Evolutionary conservation across 176 grass and related monocot genomes (phyloP).

Genomic region (Olyra latifolia): DNA sequence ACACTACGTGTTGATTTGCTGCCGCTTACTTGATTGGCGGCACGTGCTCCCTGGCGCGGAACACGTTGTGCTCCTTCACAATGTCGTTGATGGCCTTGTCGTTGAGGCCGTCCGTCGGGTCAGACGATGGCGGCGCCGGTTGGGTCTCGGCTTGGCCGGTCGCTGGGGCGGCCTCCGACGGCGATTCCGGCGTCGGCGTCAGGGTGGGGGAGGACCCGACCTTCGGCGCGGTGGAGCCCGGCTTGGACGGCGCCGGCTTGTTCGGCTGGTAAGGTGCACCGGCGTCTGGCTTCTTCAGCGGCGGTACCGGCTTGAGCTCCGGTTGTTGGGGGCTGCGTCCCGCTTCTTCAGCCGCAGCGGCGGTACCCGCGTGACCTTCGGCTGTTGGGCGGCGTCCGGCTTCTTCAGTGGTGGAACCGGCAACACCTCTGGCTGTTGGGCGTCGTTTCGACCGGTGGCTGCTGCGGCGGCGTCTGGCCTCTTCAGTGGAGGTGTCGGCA

Average conservation of each 20-base stretch:
- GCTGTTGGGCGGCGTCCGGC: too few species aligned
- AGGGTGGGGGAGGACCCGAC: not conserved
- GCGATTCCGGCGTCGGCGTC: not conserved
- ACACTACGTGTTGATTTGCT: too few species aligned
- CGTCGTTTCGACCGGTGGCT: not conserved
- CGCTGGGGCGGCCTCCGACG: not conserved
- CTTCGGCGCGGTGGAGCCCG: not conserved
- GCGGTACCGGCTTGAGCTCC: too few species aligned
- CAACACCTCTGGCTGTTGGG: not conserved
- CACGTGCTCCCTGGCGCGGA: constrained; percentile 39
- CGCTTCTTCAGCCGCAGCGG: too few species aligned
- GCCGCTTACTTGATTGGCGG: constrained; percentile 37
- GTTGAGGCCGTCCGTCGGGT: not conserved
- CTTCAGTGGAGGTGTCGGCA: too few species aligned
- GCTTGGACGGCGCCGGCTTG: not conserved
- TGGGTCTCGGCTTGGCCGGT: not conserved
- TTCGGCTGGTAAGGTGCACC: not conserved
- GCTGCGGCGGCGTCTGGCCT: not conserved
- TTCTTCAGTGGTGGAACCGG: not conserved
- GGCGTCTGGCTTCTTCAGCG: too few species aligned
- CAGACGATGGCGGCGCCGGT: not conserved
- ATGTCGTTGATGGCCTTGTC: constrained; percentile 30
- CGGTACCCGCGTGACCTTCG: too few species aligned
- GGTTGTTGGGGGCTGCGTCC: too few species aligned
- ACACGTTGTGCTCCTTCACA: constrained; percentile 43